Base-by-base conservation (phyloP, 2,329 filamentous ascomycete genomes). In the Balansia obtecta region DNA sequence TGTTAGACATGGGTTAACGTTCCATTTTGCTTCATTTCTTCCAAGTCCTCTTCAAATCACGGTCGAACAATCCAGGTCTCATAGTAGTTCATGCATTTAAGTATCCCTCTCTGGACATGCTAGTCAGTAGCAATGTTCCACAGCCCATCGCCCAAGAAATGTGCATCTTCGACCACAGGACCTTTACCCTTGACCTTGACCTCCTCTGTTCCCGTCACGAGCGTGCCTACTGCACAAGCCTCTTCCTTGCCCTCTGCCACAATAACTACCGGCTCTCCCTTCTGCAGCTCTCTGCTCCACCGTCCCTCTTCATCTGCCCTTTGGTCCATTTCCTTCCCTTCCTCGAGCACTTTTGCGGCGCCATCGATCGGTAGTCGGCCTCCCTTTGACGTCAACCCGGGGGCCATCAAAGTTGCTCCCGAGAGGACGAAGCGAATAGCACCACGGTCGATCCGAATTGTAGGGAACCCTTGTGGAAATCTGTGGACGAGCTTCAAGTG, bases 341-440 rank as follows among this genome's bases (percentile, higher is more conserved):
- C 68, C 46, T 56, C 62, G 34, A 64, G 53, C 53, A 51, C 57
- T 60, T 56, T 61, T 2, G 54, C 61, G 50, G 56, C 64, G 8
- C 67, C 67, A 4, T 71, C 68, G 2, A 79, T 71, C 0, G 93
- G 93, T 60, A 98, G 68, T 45, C 86, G 68, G 0, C 93, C 93
- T 0, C 93, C 93, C 0, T 82, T 69, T 18, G 82, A 88, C 30
- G 93, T 98, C 59, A 98, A 68, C 0, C 93, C 93, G 0, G 93
- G 93, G 1, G 89, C 91, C 93, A 98, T 98, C 55, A 98, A 82
- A 13, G 91, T 88, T 1, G 93, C 93, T 43, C 93, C 93, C 1
- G 83, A 87, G 1, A 98, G 79, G 27, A 98, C 91, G 70, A 98
- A 98, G 54, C 93, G 87, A 63, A 98, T 97, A 5, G 93, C 93